phyloP scores from a whole-genome alignment of 78 protist species.

The Speleostelium caveatum region DNA sequence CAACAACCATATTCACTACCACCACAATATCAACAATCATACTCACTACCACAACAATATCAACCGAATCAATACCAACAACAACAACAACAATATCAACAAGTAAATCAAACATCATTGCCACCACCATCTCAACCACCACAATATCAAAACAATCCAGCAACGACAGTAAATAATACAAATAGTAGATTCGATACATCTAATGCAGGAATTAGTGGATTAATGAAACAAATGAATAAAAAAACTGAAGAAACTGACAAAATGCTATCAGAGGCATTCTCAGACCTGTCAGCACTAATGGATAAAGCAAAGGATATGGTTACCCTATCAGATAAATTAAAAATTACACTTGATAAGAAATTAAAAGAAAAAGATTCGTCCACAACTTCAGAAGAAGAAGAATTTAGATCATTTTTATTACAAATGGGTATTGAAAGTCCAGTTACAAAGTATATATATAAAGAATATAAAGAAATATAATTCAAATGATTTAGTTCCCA shows the following conservation, averaged over 20 bases:
- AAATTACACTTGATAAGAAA: slow-evolving; percentile 41
- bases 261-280: slow-evolving; percentile 48
- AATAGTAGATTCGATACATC: slow-evolving; percentile 23
- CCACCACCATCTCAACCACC: background rate
- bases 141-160: background rate
- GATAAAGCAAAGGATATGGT: slow-evolving; percentile 82
- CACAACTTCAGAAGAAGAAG: slow-evolving; percentile 31
- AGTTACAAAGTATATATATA: slow-evolving; percentile 66
- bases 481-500: too few species aligned
- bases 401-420: slow-evolving; percentile 40
- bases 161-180: background rate
- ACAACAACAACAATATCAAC: background rate
- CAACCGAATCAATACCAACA: background rate
- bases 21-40: background rate
- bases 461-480: too few species aligned
- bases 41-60: background rate
- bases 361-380: background rate
- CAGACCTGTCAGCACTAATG: slow-evolving; percentile 72
- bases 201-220: slow-evolving; percentile 73
- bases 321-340: slow-evolving; percentile 24
- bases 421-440: slow-evolving; percentile 78
- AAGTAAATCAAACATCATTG: background rate
- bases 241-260: slow-evolving; percentile 48
- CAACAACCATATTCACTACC: background rate
- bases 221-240: slow-evolving; percentile 50